Evolutionary conservation across 768 basidiomycete genomes (phyloP).

Genomic region (Neoboletus subvelutipes): DNA sequence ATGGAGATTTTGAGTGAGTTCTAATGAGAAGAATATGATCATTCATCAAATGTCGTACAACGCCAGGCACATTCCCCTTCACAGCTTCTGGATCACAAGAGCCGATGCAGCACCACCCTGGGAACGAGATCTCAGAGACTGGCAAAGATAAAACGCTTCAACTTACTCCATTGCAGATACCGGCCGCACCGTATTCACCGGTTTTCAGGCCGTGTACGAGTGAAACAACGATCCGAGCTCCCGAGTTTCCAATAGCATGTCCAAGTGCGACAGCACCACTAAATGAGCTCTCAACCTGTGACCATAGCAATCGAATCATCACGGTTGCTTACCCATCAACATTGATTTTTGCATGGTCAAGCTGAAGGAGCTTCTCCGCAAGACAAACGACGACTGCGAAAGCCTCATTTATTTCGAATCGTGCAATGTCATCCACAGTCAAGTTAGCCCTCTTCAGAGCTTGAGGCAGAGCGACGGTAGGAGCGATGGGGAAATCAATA

Average conservation of each 20-base stretch:
- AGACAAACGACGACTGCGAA: conserved; percentile 94
- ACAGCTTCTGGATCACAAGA: conserved; percentile 84
- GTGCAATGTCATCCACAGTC: conserved; percentile 76
- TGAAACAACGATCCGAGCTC: conserved; percentile 91
- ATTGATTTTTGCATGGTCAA: conserved; percentile 90
- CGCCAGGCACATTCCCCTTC: conserved; percentile 30
- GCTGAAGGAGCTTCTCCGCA: conserved; percentile 80
- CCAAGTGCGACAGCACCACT: conserved; percentile 97
- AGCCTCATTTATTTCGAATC: conserved; percentile 97
- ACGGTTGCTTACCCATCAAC: conserved; percentile 65
- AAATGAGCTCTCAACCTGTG: conserved; percentile 17
- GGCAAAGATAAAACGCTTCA: conserved; percentile 1
- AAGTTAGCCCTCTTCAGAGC: conserved; percentile 88
- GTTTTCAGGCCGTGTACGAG: conserved; percentile 87
- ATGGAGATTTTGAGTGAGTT: conserved; percentile 2
- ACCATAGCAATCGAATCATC: conserved; percentile 1
- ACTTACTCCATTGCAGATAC: conserved; percentile 95
- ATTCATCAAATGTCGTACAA: conserved; percentile 23
- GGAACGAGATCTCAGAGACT: conserved; percentile 18
- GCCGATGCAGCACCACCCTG: conserved; percentile 94
- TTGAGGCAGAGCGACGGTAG: conserved; percentile 84
- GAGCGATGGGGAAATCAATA: conserved; percentile 95
- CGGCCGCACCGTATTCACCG: conserved; percentile 93
- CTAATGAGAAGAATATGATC: conserved; percentile 10
- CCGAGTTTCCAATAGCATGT: conserved; percentile 95